Conservation (phyloP, 2,329 filamentous ascomycete species). For the Exserohilum rostratum region DNA sequence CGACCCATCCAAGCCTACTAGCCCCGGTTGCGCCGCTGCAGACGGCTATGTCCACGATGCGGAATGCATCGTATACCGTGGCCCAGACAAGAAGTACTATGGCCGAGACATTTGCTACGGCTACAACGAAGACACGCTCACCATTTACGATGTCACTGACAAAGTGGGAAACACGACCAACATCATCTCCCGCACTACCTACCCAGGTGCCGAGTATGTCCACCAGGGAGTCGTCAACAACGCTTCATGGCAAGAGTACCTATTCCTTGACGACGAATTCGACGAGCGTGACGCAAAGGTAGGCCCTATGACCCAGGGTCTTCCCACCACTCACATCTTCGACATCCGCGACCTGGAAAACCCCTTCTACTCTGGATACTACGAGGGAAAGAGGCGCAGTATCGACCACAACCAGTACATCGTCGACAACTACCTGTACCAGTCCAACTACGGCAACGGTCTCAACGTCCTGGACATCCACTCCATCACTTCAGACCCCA, state of each 20-base stretch:
- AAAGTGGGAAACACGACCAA: conserved; percentile 48
- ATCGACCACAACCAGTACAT: conserved; percentile 56
- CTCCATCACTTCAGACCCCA: conserved; percentile 46
- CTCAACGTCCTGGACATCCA: conserved; percentile 47
- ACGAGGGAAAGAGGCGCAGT: conserved; percentile 39
- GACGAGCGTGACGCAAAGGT: conserved; percentile 38
- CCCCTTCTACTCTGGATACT: conserved; percentile 48
- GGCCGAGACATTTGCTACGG: conserved; percentile 61
- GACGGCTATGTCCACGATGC: conserved; percentile 67
- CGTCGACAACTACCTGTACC: conserved; percentile 45
- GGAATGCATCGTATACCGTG: conserved; percentile 62
- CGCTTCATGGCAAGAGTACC: conserved; percentile 33
- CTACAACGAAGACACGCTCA: conserved; percentile 60
- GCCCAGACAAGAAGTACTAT: conserved; percentile 55
- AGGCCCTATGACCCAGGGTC: conserved; percentile 37
- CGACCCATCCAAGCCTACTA: conserved; percentile 58
- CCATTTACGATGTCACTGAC: conserved; percentile 58
- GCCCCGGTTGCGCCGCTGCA: conserved; percentile 58
- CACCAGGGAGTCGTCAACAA: conserved; percentile 56
- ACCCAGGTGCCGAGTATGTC: conserved; percentile 60
- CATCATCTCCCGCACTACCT: conserved; percentile 59
- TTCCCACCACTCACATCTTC: conserved; percentile 42
- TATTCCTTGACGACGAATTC: conserved; percentile 42
- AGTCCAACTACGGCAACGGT: conserved; percentile 49
- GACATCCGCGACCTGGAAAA: conserved; percentile 40